A percentile compares a stretch with the other conserved stretches of the same genome.
phyloP scores from a whole-genome alignment of 2,329 filamentous ascomycete species.

The Clonostachys byssicola region DNA sequence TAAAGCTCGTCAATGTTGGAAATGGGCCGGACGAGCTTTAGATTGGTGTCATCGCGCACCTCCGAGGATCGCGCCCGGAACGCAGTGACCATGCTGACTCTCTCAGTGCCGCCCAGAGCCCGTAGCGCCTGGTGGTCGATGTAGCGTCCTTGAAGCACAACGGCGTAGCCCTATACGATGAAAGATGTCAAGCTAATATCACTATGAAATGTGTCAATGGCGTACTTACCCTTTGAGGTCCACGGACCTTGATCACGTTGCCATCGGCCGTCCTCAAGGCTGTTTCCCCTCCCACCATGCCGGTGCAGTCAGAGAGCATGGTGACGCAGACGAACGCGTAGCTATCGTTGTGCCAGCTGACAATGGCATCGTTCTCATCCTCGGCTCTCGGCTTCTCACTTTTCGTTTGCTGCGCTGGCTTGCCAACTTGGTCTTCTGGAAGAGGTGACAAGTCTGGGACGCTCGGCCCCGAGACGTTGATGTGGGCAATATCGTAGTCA shows the following conservation, averaged over 20 bases:
- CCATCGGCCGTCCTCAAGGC: neutral
- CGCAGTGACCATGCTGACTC: too few species aligned
- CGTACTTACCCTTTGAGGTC: neutral
- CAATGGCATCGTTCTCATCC: too few species aligned
- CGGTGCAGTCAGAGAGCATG: constrained; percentile 8
- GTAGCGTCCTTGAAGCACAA: too few species aligned
- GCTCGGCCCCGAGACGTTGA: constrained; percentile 25
- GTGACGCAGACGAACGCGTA: constrained; percentile 7
- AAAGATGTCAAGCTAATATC: neutral
- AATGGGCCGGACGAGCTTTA: constrained; percentile 55
- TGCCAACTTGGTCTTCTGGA: too few species aligned
- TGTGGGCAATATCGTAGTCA: constrained; percentile 50
- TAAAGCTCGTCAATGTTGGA: constrained; percentile 55
- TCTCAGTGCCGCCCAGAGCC: too few species aligned
- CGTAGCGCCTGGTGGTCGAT: too few species aligned
- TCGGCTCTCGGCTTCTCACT: too few species aligned
- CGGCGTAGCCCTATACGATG: too few species aligned
- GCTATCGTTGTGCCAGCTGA: constrained; percentile 7
- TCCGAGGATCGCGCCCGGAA: constrained; percentile 25
- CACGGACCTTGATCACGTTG: neutral
- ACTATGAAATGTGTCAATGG: neutral
- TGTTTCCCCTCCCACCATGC: constrained; percentile 9
- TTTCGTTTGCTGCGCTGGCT: too few species aligned
- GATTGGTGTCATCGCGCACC: constrained; percentile 54
- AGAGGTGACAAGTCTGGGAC: too few species aligned